Evolutionary conservation across 495 filamentous ascomycete species (phyloP).

Genomic region (Pseudevernia furfuracea): DNA sequence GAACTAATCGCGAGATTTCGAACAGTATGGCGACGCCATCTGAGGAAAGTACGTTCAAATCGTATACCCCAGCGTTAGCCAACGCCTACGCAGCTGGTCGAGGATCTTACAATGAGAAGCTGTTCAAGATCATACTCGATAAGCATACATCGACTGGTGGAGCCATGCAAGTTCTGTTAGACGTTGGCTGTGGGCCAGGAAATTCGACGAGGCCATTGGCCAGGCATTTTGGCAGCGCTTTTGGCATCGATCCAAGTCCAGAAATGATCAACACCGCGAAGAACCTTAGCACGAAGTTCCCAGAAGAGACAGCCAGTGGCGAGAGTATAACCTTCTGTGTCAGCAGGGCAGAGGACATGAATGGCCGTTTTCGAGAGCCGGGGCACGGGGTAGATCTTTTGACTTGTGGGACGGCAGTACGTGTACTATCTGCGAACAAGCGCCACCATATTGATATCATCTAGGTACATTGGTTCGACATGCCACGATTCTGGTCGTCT

Average conservation of each 20-base stretch:
- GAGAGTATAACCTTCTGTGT: conserved; percentile 38
- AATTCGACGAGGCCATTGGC: conserved; percentile 36
- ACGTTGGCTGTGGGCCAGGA: conserved; percentile 53
- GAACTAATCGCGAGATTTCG: background rate
- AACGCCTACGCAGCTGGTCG: conserved; percentile 39
- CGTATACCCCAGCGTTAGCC: conserved; percentile 39
- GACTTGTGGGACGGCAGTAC: conserved; percentile 41
- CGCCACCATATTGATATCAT: background rate
- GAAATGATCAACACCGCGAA: conserved; percentile 48
- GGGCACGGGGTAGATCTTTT: conserved; percentile 45
- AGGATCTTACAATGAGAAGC: conserved; percentile 33
- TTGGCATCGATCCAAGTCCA: conserved; percentile 45
- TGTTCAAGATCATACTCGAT: conserved; percentile 43
- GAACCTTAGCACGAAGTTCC: conserved; percentile 31
- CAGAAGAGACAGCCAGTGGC: conserved; percentile 19
- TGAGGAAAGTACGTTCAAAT: conserved; percentile 38
- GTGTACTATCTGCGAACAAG: conserved; percentile 4
- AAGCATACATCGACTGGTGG: conserved; percentile 46
- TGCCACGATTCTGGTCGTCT: conserved; percentile 44
- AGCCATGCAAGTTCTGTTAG: conserved; percentile 38
- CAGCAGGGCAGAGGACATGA: conserved; percentile 42
- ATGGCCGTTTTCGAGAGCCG: conserved; percentile 20
- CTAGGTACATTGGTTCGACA: conserved; percentile 56
- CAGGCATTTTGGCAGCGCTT: conserved; percentile 37
- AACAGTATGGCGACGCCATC: conserved; percentile 26